Conservation (phyloP, 2,329 filamentous ascomycete species). For the Pseudogymnoascus sp. region DNA sequence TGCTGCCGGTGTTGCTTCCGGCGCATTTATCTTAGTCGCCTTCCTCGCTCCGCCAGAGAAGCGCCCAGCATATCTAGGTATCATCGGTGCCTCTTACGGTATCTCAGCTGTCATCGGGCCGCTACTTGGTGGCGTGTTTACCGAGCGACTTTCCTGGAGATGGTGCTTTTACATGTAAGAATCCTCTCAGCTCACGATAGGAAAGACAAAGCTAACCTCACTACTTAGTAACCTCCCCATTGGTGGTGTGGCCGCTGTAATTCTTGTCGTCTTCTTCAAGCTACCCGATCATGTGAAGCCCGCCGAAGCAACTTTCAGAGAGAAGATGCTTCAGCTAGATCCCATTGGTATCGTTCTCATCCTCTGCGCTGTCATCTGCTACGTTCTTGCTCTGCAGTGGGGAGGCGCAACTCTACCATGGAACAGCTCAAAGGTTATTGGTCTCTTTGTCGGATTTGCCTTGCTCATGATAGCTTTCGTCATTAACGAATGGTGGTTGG, state of each 20-base stretch:
- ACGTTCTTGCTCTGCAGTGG: constrained; percentile 41
- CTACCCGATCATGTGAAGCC: constrained; percentile 34
- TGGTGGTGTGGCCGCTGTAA: constrained; percentile 31
- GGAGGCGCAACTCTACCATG: constrained; percentile 38
- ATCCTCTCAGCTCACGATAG: neutral
- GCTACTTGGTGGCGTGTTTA: constrained; percentile 30
- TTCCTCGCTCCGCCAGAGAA: constrained; percentile 25
- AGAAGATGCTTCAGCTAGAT: constrained; percentile 43
- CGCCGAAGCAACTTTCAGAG: constrained; percentile 29
- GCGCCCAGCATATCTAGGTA: constrained; percentile 28
- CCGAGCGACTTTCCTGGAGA: constrained; percentile 32
- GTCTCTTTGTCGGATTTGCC: constrained; percentile 34
- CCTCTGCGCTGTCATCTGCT: constrained; percentile 36
- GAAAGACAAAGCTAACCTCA: neutral
- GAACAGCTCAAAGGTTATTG: constrained; percentile 35
- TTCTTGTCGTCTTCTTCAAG: constrained; percentile 37
- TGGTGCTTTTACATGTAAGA: constrained; percentile 33
- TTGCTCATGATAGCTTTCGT: constrained; percentile 29
- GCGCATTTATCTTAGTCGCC: constrained; percentile 35
- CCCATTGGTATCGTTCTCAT: constrained; percentile 37
- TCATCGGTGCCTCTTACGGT: constrained; percentile 25
- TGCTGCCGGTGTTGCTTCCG: constrained; percentile 26
- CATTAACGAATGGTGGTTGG: constrained; percentile 34
- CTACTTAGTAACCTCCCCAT: constrained; percentile 36
- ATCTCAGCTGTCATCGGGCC: constrained; percentile 27